Conservation (phyloP, 1,139 yeast species). For the Ogataea hybrid region DNA sequence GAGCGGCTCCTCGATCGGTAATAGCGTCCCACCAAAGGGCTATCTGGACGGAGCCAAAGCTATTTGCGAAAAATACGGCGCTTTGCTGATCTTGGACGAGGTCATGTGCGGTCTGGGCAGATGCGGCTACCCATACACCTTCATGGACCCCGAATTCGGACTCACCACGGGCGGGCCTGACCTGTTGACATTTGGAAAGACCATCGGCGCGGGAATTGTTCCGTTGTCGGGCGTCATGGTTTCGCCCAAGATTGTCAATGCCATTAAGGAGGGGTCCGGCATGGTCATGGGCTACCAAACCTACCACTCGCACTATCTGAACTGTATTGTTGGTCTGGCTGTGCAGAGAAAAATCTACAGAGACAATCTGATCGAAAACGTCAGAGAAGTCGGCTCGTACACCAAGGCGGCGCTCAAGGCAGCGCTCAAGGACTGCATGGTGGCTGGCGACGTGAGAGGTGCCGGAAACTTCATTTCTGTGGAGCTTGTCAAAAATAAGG, state of each 20-base stretch:
- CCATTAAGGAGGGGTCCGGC: conserved; percentile 44
- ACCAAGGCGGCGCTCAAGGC: conserved; percentile 43
- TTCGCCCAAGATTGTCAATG: conserved; percentile 47
- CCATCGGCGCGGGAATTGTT: conserved; percentile 61
- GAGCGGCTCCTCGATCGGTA: conserved; percentile 58
- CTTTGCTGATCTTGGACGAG: conserved; percentile 57
- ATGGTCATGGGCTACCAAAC: conserved; percentile 54
- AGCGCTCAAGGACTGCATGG: conserved; percentile 35
- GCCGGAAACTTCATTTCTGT: conserved; percentile 60
- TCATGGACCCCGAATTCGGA: conserved; percentile 30
- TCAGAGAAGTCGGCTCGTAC: conserved; percentile 47
- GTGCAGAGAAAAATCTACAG: conserved; percentile 51
- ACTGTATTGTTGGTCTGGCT: conserved; percentile 57
- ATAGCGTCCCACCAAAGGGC: conserved; percentile 54
- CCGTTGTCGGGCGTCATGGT: conserved; percentile 60
- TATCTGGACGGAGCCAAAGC: conserved; percentile 53
- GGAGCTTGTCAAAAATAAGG: conserved; percentile 51
- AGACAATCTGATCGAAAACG: conserved; percentile 45
- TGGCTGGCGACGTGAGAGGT: conserved; percentile 60
- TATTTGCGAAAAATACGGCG: conserved; percentile 57
- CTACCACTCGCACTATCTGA: conserved; percentile 60
- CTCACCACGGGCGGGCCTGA: conserved; percentile 52
- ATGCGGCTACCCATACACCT: conserved; percentile 37
- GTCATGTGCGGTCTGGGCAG: conserved; percentile 70
- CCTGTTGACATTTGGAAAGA: conserved; percentile 60